Evolutionary conservation across 2,329 filamentous ascomycete genomes (phyloP), one percentile per base, ranked within the genome.

Genomic region (Tolypocladium nubicola): DNA sequence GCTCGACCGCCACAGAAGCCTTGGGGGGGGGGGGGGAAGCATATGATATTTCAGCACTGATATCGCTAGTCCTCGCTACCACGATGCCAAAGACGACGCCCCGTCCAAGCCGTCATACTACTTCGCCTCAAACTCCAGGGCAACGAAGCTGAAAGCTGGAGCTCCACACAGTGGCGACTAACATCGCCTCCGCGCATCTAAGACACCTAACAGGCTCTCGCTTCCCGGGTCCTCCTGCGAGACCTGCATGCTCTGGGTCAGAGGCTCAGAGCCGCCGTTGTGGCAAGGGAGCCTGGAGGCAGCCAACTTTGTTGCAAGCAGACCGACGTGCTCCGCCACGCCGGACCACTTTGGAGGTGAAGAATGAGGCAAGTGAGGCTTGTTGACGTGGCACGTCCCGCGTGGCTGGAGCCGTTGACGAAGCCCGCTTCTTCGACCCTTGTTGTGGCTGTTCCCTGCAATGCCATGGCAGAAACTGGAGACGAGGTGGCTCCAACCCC

Each of bases 351-450:
- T 39, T 40, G 50, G 45, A 55, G 54, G 59, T 59, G 55, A 57
- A 62, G 62, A 55, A 11, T 72, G 71, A 74, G 73, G 72, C 73
- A 61, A 55, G 5, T 72, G 71, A 74, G 73, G 72, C 73, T 75
- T 52, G 66, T 71, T 73, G 74, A 76, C 75, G 75, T 77, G 75
- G 73, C 75, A 73, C 60, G 57, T 64, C 59, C 62, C 62, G 61
- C 67, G 67, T 69, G 66, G 69, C 69, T 69, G 67, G 61, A 61
- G 60, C 61, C 59, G 60, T 61, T 64, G 61, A 57, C 56, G 56
- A 58, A 54, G 56, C 59, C 59, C 30, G 26, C 19, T 21, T 14
- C 3, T 9, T 35, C 14, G 43, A 56, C 50, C 54, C 56, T 57
- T 50, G 45, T 52, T 61, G 62, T 63, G 63, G 60, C 62, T 62